These are phyloP conservation scores for Cladophialophora bantiana DNA, from an alignment of 2,329 filamentous ascomycete species.

Conservation along the genomic window DNA sequence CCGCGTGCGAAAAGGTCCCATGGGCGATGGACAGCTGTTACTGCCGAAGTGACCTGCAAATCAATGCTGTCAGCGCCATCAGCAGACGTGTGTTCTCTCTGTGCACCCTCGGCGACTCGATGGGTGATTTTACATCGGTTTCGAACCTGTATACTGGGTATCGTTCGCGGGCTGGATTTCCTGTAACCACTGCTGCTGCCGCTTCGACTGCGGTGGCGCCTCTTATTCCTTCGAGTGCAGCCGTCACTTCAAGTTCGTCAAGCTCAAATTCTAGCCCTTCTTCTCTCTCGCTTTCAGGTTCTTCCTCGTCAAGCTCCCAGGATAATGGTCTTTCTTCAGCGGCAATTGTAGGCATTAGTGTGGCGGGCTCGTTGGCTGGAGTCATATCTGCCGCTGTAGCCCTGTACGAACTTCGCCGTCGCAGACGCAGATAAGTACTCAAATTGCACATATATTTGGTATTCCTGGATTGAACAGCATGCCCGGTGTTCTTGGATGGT, in stretches of 20 bases:
- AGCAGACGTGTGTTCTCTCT: neutral
- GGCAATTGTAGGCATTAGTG: too few species aligned
- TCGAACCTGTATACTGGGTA: neutral
- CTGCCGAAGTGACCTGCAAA: neutral
- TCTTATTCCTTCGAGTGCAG: neutral
- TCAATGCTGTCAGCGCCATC: conserved; percentile 1
- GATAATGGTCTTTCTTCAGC: too few species aligned
- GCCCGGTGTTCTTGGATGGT: neutral
- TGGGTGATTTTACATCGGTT: conserved; percentile 1
- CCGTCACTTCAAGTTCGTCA: neutral
- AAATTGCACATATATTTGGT: neutral
- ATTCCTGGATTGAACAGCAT: neutral
- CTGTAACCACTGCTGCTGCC: neutral
- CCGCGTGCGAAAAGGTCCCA: neutral
- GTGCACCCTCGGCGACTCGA: neutral
- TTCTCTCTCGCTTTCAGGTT: too few species aligned
- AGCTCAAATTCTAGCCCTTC: too few species aligned
- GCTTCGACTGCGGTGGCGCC: neutral
- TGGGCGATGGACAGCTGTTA: neutral
- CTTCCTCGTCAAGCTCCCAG: too few species aligned
- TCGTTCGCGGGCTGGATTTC: neutral
- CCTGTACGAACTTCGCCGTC: too few species aligned
- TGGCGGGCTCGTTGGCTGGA: too few species aligned
- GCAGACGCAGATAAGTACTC: too few species aligned
- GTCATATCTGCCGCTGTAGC: too few species aligned